Conservation (phyloP, 1,284 basidiomycete genomes). For the Psilocybe mexicana region DNA sequence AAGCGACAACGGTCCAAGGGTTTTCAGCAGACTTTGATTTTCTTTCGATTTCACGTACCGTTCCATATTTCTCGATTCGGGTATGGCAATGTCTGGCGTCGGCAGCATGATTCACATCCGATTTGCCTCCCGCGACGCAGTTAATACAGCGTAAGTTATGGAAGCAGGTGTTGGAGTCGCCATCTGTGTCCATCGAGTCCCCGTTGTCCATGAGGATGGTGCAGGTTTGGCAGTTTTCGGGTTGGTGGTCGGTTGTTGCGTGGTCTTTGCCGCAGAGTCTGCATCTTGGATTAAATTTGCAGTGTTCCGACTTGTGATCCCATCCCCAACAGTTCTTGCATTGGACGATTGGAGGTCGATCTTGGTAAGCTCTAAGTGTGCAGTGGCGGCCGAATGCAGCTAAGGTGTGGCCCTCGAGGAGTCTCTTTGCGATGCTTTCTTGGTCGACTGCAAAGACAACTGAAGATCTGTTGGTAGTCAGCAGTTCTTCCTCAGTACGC, state of each 20-base stretch:
- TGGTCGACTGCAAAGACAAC: constrained; percentile 26
- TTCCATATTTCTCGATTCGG: too few relatives aligned
- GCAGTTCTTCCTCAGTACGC: constrained; percentile 19
- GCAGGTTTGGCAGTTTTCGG: not conserved
- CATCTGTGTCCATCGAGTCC: constrained; percentile 1
- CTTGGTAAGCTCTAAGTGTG: constrained; percentile 19
- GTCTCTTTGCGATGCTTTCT: constrained; percentile 17
- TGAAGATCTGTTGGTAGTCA: constrained; percentile 16
- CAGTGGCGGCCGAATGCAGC: constrained; percentile 22
- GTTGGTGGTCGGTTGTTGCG: not conserved
- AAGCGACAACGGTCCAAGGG: too few relatives aligned
- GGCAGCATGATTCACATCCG: too few relatives aligned
- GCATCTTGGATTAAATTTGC: constrained; percentile 15
- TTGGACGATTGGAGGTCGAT: constrained; percentile 17
- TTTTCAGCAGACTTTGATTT: too few relatives aligned
- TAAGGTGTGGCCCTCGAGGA: constrained; percentile 19
- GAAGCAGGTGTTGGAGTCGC: too few relatives aligned
- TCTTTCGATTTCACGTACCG: too few relatives aligned
- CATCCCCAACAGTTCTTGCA: constrained; percentile 17
- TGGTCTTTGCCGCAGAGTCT: constrained; percentile 12
- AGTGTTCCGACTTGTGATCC: constrained; percentile 12
- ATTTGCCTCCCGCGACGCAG: too few relatives aligned
- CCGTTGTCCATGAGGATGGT: not conserved
- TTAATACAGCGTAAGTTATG: too few relatives aligned
- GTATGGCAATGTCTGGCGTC: too few relatives aligned